Percentiles rank a stretch among this genome's conserved stretches.
phyloP scores from a whole-genome alignment of 306 rosid genomes.

The Sicyos edulis region DNA sequence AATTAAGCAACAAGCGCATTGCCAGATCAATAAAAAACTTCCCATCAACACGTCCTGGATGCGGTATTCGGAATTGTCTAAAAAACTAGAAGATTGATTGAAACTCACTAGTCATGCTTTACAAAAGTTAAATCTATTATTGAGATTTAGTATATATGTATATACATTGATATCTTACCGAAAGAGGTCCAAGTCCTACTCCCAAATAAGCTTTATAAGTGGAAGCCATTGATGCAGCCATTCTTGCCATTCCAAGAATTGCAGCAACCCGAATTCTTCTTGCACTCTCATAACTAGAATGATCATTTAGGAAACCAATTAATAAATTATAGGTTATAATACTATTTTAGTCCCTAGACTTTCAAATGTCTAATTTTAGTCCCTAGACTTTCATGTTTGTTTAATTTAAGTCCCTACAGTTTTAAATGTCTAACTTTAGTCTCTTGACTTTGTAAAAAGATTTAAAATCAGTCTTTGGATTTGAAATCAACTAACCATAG shows the following conservation, averaged over 20 bases:
- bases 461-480: no score
- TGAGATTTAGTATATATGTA: no score
- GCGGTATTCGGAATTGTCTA: slow-evolving; percentile 83
- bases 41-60: slow-evolving; percentile 93
- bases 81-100: slow-evolving; percentile 53
- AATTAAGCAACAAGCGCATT: slow-evolving; percentile 85
- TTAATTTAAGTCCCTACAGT: no score
- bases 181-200: slow-evolving; percentile 91
- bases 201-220: slow-evolving; percentile 87
- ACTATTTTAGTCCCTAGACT: no score
- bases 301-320: not conserved
- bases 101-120: no score
- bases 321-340: no score
- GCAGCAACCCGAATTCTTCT: slow-evolving; percentile 73
- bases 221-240: slow-evolving; percentile 98
- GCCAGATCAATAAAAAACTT: slow-evolving; percentile 58
- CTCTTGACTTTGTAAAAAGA: no score
- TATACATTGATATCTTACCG: slow-evolving; percentile 36
- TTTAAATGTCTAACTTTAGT: no score
- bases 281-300: slow-evolving; percentile 57
- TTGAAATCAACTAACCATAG: no score
- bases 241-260: slow-evolving; percentile 95
- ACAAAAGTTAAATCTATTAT: not conserved
- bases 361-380: no score
- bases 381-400: no score